These are phyloP conservation scores for Salmacisia buchloeana DNA, from an alignment of 1,284 basidiomycete species.

Conservation along the genomic window DNA sequence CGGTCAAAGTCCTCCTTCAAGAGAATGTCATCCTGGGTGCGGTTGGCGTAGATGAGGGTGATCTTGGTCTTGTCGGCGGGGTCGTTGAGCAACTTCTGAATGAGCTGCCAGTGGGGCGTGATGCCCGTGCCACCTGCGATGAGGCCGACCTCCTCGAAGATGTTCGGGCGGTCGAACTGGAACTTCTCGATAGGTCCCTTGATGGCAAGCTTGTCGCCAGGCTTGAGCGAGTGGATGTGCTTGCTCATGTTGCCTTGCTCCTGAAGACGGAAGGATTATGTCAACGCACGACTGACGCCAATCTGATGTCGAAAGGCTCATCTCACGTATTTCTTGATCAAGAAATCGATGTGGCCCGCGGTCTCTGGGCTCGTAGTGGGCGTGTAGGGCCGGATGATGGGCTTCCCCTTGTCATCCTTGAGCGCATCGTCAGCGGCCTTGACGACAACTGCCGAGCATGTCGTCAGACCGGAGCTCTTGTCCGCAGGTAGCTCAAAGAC, in stretches of 20 bases:
- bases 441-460: constrained; percentile 59
- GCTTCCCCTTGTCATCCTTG: constrained; percentile 73
- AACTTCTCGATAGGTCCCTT: constrained; percentile 60
- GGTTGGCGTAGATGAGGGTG: constrained; percentile 84
- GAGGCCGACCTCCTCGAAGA: constrained; percentile 68
- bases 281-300: not conserved
- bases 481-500: constrained; percentile 79
- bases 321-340: constrained; percentile 68
- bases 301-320: constrained; percentile 51
- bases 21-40: constrained; percentile 83
- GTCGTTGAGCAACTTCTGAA: constrained; percentile 50
- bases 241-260: constrained; percentile 50
- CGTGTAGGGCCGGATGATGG: constrained; percentile 65
- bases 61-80: constrained; percentile 86
- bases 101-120: constrained; percentile 52
- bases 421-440: constrained; percentile 54
- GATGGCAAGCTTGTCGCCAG: constrained; percentile 75
- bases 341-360: constrained; percentile 55
- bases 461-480: constrained; percentile 69
- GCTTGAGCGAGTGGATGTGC: constrained; percentile 57
- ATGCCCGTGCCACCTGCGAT: constrained; percentile 83
- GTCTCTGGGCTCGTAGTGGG: constrained; percentile 42
- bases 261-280: constrained; percentile 53
- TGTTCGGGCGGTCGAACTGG: constrained; percentile 45
- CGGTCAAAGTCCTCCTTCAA: constrained; percentile 72